Evolutionary conservation across 2,329 filamentous ascomycete species (phyloP), one percentile per base, ranked within the genome.

Genomic region (Microdochium paspali): DNA sequence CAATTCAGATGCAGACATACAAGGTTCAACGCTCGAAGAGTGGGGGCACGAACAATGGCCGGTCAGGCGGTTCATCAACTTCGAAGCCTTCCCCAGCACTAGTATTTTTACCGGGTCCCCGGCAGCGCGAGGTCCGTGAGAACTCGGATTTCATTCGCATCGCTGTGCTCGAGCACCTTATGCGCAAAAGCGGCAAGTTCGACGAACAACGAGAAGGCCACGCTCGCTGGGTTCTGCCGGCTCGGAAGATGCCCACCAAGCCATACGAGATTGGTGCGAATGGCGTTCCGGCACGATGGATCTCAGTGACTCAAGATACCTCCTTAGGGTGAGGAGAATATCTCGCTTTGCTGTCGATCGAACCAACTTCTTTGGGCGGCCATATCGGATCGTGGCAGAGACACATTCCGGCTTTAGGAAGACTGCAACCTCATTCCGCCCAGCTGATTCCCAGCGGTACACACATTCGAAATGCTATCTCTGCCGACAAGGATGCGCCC

Each of bases 1-100:
- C 82, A 2, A 85, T 85, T 49, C 81, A 85, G 60, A 84, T 85
- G 81, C 80, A 84, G 57, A 85, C 82, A 1, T 85, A 85, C 68
- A 80, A 79, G 58, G 72, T 80, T 28, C 73, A 74, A 56, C 71
- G 71, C 30, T 73, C 71, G 24, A 69, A 67, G 51, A 67, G 63
- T 32, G n/a, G 55, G 46, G 49, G 61, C 30, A 53, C 60, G 48
- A 46, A 54, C 45, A 18, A 55, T 49, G 46, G 59, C 52, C 49
- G 58, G 49, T 28, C 57, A 57, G n/a, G 51, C 52, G 56, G 58
- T 44, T 30, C 52, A 15, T 55, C 48, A 49, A 48, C 58, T 42
- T 55, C 47, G 55, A 67, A 50, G 59, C 56, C 51, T 48, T 60
- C 50, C 57, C 59, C 61, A 4, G 56, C 63, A 4, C 57, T 62